A percentile compares a stretch with the other conserved stretches of the same genome.
Evolutionary conservation across 2,329 filamentous ascomycete species (phyloP).

Genomic region (Cladophialophora bantiana): DNA sequence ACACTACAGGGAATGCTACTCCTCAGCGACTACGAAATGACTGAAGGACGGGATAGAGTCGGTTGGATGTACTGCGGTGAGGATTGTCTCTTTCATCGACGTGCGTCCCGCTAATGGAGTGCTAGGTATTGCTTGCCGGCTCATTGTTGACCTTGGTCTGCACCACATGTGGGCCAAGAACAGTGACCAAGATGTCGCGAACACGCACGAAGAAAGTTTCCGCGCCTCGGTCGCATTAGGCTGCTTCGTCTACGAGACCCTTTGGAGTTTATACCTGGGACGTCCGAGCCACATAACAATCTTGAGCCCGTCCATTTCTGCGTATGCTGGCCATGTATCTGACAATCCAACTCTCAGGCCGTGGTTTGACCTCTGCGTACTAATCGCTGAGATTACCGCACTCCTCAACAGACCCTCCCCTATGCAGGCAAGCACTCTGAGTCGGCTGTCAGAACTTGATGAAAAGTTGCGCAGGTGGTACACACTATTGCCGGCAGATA

Average conservation of each 20-base stretch:
- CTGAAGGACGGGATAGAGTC: conserved; percentile 7
- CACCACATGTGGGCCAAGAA: conserved; percentile 3
- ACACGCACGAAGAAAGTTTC: background rate
- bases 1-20: conserved; percentile 12
- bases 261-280: conserved; percentile 18
- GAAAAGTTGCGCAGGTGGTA: conserved; percentile 1
- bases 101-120: background rate
- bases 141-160: conserved; percentile 9
- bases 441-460: conserved; percentile 10
- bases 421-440: background rate
- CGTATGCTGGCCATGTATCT: background rate
- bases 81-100: background rate
- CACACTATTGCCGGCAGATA: background rate
- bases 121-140: conserved; percentile 16
- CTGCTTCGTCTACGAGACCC: conserved; percentile 16
- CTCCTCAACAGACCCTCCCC: conserved; percentile 8
- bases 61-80: conserved; percentile 20
- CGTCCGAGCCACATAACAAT: conserved; percentile 7
- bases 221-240: conserved; percentile 5
- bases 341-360: conserved; percentile 2
- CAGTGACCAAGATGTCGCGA: background rate
- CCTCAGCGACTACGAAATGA: conserved; percentile 15
- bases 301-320: conserved; percentile 1
- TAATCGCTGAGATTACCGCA: conserved; percentile 8
- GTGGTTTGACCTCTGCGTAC: conserved; percentile 9